A percentile compares a stretch with the other conserved stretches of the same genome.
Evolutionary conservation across 1,284 basidiomycete species (phyloP).

Genomic region (Apiotrichum brassicae): DNA sequence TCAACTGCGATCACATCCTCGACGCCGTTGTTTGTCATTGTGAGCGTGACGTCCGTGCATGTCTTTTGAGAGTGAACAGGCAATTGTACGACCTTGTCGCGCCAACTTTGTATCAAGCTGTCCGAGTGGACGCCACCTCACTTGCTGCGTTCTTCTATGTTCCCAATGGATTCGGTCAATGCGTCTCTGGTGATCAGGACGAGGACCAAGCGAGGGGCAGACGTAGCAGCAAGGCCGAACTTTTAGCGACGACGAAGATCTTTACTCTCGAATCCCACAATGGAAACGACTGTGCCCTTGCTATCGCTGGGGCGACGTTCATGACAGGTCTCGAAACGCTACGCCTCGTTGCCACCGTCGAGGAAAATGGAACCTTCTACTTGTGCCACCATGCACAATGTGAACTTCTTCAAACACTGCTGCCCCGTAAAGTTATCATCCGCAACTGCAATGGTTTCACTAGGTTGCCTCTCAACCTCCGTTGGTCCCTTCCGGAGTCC

Average conservation of each 20-base stretch:
- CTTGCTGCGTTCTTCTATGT: neutral
- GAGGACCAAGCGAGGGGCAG: too few species aligned
- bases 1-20: constrained; percentile 1
- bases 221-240: neutral
- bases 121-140: neutral
- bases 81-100: neutral
- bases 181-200: too few species aligned
- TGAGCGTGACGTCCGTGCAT: neutral
- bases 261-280: neutral
- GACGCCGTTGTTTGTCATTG: neutral
- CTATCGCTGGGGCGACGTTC: neutral
- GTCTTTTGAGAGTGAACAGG: neutral
- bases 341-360: neutral
- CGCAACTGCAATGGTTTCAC: neutral
- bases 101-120: neutral
- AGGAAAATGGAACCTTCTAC: neutral
- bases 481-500: neutral
- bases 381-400: neutral
- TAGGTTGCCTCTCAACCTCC: neutral
- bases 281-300: neutral
- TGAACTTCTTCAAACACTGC: neutral
- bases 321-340: neutral
- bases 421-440: neutral
- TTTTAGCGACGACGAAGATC: neutral
- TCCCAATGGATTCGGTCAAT: too few species aligned